Percentiles rank a stretch among this genome's conserved stretches.
Evolutionary conservation across 495 filamentous ascomycete species (phyloP).

Genomic region (Neurospora sp.): DNA sequence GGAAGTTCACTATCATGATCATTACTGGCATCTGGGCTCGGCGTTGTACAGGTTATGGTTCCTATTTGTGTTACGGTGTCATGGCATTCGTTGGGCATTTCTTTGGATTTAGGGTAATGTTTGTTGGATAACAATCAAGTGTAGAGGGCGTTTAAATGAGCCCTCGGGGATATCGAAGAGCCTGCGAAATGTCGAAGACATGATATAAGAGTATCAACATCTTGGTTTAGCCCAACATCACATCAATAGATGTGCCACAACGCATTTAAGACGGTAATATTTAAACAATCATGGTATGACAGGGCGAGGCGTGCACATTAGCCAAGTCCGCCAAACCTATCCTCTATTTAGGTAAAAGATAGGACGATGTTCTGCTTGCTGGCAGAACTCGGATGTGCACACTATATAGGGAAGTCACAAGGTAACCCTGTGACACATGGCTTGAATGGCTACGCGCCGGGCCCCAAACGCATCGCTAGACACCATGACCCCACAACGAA

Average conservation of each 20-base stretch:
- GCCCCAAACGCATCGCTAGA: not conserved
- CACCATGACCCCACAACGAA: too few species aligned
- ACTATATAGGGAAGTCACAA: too few species aligned
- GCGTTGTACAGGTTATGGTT: not conserved
- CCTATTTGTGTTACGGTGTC: not conserved
- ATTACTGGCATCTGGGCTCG: not conserved
- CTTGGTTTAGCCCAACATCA: not conserved
- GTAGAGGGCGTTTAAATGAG: not conserved
- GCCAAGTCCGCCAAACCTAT: too few species aligned
- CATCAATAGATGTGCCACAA: not conserved
- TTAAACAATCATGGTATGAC: not conserved
- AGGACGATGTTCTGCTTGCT: too few species aligned
- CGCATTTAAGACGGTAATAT: not conserved
- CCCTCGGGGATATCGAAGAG: not conserved
- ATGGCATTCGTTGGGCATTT: not conserved
- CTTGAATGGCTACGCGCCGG: not conserved
- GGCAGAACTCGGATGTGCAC: too few species aligned
- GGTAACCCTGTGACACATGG: too few species aligned
- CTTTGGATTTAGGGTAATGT: not conserved
- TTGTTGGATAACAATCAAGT: not conserved
- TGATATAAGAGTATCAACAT: not conserved
- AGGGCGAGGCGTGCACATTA: too few species aligned
- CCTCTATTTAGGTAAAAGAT: too few species aligned
- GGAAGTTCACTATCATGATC: not conserved
- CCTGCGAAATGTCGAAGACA: not conserved